Base-by-base conservation (phyloP, 257 asterid genomes). In the Verbascum thapsus region DNA sequence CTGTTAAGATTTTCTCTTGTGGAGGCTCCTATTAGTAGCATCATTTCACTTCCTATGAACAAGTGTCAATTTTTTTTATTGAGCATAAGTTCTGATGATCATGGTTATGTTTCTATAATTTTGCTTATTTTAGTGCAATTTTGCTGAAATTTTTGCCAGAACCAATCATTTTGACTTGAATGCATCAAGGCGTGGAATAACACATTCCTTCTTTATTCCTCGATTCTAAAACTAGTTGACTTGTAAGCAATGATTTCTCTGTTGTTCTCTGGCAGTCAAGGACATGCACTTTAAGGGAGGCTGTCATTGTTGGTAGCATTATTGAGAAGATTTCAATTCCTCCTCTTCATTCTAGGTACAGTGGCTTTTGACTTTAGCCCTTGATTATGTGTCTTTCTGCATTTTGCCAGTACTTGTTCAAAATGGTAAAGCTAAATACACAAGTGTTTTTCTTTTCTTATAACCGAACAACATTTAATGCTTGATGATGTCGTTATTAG, bases 281-380 rank as follows among this genome's bases (percentile, higher is more conserved):
- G 75, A 84, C 94, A 11, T 91, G 98, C 78, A 80, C 73, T 64
- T 65, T 88, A 65, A 80, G 91, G 79, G 98, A 91, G 70, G 98
- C 98, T 69, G 95, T 84, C 32, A 91, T 91, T 26, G 56, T 91
- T 61, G 96, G 96, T 52, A 88, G 98, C 79, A 74, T 91, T 75
- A 73, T 91, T 48, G 78, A 91, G 84, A 91, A 91, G 81, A 70
- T 81, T 20, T 88, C 96, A n/a, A 79, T 91, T 66, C 98, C 98
- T 39, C 89, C 81, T 68, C 95, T 86, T 70, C 98, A 88, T 79
- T 85, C 98, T 41, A 88, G 98, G 98, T 91, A 82, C 56, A 64
- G 16, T 54, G 5, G 42, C 56, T 50, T 41, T 50, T 45, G 1
- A 23, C 8, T 37, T 61, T 13, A 37, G 34, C 12, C 59, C 41